These are phyloP conservation scores for Hygrophila difformis DNA, from an alignment of 257 asterid genomes.

Conservation along the genomic window DNA sequence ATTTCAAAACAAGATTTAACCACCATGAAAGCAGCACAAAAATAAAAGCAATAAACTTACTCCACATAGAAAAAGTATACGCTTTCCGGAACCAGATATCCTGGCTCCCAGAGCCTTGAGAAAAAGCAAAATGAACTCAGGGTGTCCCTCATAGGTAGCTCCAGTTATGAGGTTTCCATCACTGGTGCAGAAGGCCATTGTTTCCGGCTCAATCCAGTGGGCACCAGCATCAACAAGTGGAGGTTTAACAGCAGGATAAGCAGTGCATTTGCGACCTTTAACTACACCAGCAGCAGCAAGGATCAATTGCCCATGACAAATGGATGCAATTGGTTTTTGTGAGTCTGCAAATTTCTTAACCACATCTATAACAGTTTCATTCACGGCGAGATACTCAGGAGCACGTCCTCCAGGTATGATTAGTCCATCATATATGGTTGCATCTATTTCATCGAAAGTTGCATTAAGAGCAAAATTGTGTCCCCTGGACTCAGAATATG, in stretches of 20 bases:
- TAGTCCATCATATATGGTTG: conserved; percentile 68
- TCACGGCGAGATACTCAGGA: conserved; percentile 84
- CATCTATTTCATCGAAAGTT: conserved; percentile 60
- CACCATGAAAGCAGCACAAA: conserved; percentile 4
- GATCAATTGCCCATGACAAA: conserved; percentile 87
- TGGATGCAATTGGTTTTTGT: conserved; percentile 65
- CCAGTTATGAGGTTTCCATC: conserved; percentile 85
- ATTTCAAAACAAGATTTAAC: background rate
- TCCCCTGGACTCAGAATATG: conserved; percentile 80
- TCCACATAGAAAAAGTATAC: conserved; percentile 83
- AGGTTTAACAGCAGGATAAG: conserved; percentile 67
- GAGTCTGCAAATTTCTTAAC: conserved; percentile 43
- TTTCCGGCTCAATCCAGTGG: conserved; percentile 83
- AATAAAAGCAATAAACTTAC: conserved; percentile 43
- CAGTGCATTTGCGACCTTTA: conserved; percentile 75
- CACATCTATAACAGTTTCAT: conserved; percentile 51
- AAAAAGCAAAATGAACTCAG: conserved; percentile 76
- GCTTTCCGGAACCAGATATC: conserved; percentile 68
- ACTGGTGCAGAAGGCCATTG: conserved; percentile 54
- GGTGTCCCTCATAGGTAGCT: conserved; percentile 74
- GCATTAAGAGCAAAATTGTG: conserved; percentile 88
- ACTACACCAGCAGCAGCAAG: conserved; percentile 75
- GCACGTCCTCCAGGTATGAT: conserved; percentile 96
- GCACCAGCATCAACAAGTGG: conserved; percentile 85
- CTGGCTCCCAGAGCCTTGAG: conserved; percentile 79